These are phyloP conservation scores for Melianthus villosus DNA, from an alignment of 441 rosid genomes.

Conservation along the genomic window DNA sequence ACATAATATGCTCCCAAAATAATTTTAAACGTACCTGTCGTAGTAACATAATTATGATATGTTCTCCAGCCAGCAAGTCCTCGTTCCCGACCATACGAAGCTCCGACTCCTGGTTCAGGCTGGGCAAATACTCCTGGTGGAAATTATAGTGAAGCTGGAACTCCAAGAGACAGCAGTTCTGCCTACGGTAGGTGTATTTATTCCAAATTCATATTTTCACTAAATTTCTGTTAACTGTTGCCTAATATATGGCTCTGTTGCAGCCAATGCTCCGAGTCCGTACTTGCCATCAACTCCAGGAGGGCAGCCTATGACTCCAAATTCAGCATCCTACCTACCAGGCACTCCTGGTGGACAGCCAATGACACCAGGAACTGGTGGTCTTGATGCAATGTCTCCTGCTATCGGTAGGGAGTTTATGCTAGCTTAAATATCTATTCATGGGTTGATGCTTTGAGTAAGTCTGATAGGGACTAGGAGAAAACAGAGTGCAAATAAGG, in stretches of 20 bases:
- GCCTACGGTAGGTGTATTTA: conserved; percentile 37
- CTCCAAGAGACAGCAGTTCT: conserved; percentile 72
- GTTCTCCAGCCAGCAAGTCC: conserved; percentile 77
- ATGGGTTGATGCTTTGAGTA: neutral
- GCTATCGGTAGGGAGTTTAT: conserved; percentile 36
- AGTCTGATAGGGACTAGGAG: too few relatives aligned
- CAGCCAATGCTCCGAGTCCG: conserved; percentile 84
- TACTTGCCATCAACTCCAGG: conserved; percentile 88
- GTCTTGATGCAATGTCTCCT: conserved; percentile 88
- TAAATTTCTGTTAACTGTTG: conserved; percentile 1
- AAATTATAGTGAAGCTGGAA: conserved; percentile 79
- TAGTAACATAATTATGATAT: neutral
- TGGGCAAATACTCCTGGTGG: conserved; percentile 93
- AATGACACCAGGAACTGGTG: conserved; percentile 93
- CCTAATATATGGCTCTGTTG: conserved; percentile 14
- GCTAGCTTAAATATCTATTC: neutral
- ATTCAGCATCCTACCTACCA: conserved; percentile 61
- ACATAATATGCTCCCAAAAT: too few relatives aligned
- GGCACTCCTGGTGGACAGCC: conserved; percentile 99
- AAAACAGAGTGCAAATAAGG: too few relatives aligned
- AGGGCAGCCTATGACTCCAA: conserved; percentile 91
- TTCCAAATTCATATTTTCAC: conserved; percentile 1
- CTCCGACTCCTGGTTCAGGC: conserved; percentile 93
- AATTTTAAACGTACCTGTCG: too few relatives aligned
- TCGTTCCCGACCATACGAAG: conserved; percentile 71